Evolutionary conservation across 345 rosid species (phyloP).

Genomic region (Alliaria petiolata): DNA sequence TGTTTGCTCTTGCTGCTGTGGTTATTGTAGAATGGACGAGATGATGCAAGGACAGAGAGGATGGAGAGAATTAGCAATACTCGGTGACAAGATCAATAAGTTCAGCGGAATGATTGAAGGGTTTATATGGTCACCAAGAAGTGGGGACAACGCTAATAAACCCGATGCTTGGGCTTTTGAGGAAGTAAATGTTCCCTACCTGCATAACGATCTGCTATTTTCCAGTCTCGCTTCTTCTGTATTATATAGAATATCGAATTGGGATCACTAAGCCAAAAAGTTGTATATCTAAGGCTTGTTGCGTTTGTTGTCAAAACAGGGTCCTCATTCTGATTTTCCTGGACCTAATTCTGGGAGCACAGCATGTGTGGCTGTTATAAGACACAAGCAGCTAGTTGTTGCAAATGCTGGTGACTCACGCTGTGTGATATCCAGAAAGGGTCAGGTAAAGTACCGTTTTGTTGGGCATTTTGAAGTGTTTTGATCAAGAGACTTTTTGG

Average conservation of each 20-base stretch:
- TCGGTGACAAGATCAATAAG: constrained; percentile 72
- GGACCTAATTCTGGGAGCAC: constrained; percentile 90
- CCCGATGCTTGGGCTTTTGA: constrained; percentile 58
- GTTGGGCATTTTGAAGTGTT: neutral
- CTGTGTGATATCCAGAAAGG: constrained; percentile 85
- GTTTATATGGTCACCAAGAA: constrained; percentile 73
- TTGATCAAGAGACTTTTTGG: neutral
- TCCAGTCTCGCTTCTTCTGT: neutral
- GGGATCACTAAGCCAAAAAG: neutral
- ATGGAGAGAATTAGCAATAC: constrained; percentile 72
- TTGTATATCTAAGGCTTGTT: neutral
- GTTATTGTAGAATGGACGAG: constrained; percentile 68
- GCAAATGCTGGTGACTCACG: constrained; percentile 99
- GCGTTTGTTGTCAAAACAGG: constrained; percentile 39
- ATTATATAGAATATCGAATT: too few relatives aligned
- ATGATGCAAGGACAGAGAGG: constrained; percentile 94
- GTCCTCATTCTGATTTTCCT: constrained; percentile 89
- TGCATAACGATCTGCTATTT: neutral
- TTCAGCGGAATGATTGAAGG: constrained; percentile 78
- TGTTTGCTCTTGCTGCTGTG: constrained; percentile 6
- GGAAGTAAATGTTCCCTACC: constrained; percentile 36
- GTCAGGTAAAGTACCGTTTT: constrained; percentile 53
- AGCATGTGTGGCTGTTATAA: constrained; percentile 83
- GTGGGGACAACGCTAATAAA: constrained; percentile 43
- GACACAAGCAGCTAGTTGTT: constrained; percentile 71